Evolutionary conservation across 2,329 filamentous ascomycete genomes (phyloP).

Genomic region (Fusarium chuoi): DNA sequence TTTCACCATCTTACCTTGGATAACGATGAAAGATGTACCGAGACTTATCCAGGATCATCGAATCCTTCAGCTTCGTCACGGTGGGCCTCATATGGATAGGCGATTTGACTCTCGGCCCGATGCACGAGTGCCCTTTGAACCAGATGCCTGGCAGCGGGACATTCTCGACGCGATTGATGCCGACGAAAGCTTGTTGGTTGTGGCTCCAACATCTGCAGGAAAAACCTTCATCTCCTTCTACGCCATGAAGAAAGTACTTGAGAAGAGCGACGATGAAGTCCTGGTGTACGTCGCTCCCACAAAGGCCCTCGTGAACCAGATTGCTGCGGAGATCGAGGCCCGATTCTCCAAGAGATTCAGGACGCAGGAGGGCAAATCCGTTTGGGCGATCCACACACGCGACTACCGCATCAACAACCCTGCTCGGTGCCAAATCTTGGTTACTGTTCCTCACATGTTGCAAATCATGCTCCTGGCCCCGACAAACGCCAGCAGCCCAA

Average conservation of each 20-base stretch:
- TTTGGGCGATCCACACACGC: conserved; percentile 83
- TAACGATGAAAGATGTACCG: background rate
- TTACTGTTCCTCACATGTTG: conserved; percentile 81
- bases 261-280: conserved; percentile 74
- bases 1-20: background rate
- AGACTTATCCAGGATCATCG: conserved; percentile 8
- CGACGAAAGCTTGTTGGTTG: conserved; percentile 76
- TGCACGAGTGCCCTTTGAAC: conserved; percentile 73
- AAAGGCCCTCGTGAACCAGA: conserved; percentile 85
- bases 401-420: conserved; percentile 81
- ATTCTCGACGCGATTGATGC: conserved; percentile 80
- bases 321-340: conserved; percentile 81
- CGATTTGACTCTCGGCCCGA: conserved; percentile 76
- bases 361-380: conserved; percentile 68
- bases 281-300: conserved; percentile 85
- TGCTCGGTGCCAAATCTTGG: conserved; percentile 76
- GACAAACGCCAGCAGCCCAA: conserved; percentile 54
- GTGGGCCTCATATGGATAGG: conserved; percentile 80
- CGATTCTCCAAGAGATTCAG: conserved; percentile 75
- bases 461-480: conserved; percentile 80
- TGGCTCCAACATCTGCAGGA: conserved; percentile 81
- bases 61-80: conserved; percentile 74
- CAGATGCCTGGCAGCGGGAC: conserved; percentile 80
- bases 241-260: conserved; percentile 80
- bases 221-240: conserved; percentile 91